phyloP scores from a whole-genome alignment of 768 basidiomycete species.

The Pulveroboletus sp. region DNA sequence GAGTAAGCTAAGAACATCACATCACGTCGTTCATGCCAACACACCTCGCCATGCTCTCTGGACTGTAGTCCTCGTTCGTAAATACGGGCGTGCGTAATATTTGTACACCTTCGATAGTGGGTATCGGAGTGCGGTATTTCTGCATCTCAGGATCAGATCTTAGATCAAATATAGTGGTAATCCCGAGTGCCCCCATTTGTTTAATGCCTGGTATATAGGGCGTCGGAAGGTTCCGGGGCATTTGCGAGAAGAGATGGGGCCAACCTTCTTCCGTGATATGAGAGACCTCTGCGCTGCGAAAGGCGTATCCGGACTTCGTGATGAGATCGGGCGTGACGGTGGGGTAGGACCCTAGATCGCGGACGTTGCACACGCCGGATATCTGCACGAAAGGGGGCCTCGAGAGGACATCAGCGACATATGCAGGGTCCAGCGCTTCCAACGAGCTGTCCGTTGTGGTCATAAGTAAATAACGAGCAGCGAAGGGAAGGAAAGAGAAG shows the following conservation, averaged over 20 bases:
- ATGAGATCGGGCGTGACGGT: conserved; percentile 44
- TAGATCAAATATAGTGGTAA: conserved; percentile 69
- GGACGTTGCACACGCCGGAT: conserved; percentile 70
- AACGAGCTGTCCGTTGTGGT: conserved; percentile 33
- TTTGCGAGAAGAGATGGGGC: neutral
- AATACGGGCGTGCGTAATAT: conserved; percentile 61
- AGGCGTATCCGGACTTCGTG: conserved; percentile 54
- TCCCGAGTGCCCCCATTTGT: conserved; percentile 54
- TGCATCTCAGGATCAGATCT: conserved; percentile 75
- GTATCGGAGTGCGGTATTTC: conserved; percentile 65
- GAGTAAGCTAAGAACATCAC: conserved; percentile 1
- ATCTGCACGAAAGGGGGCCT: conserved; percentile 65
- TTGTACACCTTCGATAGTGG: conserved; percentile 58
- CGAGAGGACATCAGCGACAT: conserved; percentile 61
- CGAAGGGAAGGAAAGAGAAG: neutral
- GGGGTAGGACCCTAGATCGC: conserved; percentile 65
- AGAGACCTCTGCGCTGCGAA: conserved; percentile 71
- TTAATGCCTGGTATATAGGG: conserved; percentile 44
- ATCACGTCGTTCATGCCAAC: conserved; percentile 34
- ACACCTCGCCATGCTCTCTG: conserved; percentile 79
- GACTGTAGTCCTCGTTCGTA: conserved; percentile 72
- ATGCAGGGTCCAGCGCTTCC: conserved; percentile 60
- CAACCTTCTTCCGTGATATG: conserved; percentile 66
- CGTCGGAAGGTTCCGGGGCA: neutral
- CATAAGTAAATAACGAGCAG: conserved; percentile 5